Percentiles rank a stretch among this genome's conserved stretches.
Evolutionary conservation across 331 rosid genomes (phyloP).

Genomic region (Pyracantha coccinea): DNA sequence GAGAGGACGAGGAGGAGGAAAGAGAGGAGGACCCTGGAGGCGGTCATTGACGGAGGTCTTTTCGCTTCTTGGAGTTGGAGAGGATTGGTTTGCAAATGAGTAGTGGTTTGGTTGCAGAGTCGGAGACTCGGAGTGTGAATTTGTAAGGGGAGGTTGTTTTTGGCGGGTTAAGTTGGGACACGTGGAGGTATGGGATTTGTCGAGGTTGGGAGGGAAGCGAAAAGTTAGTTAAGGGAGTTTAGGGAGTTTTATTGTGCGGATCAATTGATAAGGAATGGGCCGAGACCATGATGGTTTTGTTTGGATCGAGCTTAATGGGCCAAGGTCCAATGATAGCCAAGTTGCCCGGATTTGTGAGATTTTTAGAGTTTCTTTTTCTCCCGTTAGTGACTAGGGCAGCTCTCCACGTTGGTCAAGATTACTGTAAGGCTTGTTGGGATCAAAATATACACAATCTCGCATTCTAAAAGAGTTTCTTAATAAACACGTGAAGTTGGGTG

Average conservation of each 20-base stretch:
- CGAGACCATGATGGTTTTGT: neutral
- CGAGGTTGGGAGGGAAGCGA: neutral
- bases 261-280: neutral
- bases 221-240: neutral
- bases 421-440: neutral
- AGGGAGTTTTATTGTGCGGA: neutral
- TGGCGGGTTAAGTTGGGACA: constrained; percentile 13
- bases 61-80: neutral
- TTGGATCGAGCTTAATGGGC: no score
- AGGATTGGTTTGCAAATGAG: no score
- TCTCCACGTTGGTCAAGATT: neutral
- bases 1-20: neutral
- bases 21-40: neutral
- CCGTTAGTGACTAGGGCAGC: neutral
- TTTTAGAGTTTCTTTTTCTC: no score
- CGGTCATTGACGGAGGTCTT: constrained; percentile 4
- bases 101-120: neutral
- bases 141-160: neutral
- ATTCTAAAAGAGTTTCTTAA: no score
- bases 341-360: no score
- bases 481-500: no score
- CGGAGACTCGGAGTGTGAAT: neutral
- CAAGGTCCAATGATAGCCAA: no score
- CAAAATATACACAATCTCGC: no score
- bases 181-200: neutral